Conservation (phyloP, 2,329 filamentous ascomycete species). For the Ploettnerulaceae sp. region DNA sequence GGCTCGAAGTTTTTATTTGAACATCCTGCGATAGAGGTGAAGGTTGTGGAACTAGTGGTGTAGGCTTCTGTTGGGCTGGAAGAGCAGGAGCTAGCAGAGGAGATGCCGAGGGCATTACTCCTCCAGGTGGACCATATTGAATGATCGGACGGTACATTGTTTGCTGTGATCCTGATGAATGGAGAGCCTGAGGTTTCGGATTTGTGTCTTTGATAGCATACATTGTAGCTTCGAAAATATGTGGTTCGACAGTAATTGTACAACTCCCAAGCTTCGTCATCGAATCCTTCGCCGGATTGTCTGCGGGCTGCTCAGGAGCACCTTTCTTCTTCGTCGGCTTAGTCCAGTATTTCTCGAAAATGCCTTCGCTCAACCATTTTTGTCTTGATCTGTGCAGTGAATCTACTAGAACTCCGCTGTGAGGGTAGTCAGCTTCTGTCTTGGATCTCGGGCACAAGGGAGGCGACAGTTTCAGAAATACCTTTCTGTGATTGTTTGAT, state of each 20-base stretch:
- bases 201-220: conserved; percentile 65
- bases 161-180: conserved; percentile 28
- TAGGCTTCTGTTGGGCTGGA: conserved; percentile 29
- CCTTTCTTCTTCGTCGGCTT: conserved; percentile 68
- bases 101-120: conserved; percentile 52
- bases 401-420: conserved; percentile 68
- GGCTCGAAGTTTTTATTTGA: conserved; percentile 15
- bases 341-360: conserved; percentile 75
- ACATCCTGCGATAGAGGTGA: conserved; percentile 21
- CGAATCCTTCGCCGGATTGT: conserved; percentile 64
- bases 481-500: conserved; percentile 71
- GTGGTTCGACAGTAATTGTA: conserved; percentile 72
- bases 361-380: conserved; percentile 65
- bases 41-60: conserved; percentile 31
- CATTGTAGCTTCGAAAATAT: conserved; percentile 72
- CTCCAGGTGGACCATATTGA: conserved; percentile 62
- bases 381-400: conserved; percentile 69
- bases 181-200: conserved; percentile 37
- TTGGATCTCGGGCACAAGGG: background rate
- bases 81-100: conserved; percentile 34
- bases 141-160: conserved; percentile 50
- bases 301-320: conserved; percentile 53
- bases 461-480: conserved; percentile 32
- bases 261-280: conserved; percentile 71
- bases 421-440: conserved; percentile 14